Conservation (phyloP, 2,329 filamentous ascomycete genomes). For the Macrophomina phaseolina region DNA sequence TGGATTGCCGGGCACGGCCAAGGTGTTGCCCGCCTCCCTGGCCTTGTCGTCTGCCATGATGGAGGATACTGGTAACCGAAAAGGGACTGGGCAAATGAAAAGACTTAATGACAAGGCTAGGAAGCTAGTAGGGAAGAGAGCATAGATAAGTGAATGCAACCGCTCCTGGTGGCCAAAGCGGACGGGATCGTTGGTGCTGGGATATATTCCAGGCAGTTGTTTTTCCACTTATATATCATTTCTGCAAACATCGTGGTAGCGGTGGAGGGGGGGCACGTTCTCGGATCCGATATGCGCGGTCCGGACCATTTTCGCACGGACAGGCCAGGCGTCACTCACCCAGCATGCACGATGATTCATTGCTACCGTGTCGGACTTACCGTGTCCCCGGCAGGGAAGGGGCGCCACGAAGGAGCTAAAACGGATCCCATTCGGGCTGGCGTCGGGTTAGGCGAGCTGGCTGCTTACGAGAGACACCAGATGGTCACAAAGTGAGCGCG, state of each 20-base stretch:
- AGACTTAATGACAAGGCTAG: neutral
- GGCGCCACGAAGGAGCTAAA: neutral
- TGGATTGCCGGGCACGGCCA: constrained; percentile 11
- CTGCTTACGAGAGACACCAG: constrained; percentile 12
- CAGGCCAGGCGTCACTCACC: neutral
- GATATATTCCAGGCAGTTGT: neutral
- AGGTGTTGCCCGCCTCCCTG: constrained; percentile 1
- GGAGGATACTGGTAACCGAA: neutral
- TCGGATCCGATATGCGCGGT: neutral
- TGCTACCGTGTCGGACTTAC: neutral
- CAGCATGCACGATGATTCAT: constrained; percentile 1
- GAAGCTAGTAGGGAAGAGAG: neutral
- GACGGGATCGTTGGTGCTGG: neutral
- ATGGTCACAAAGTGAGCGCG: neutral
- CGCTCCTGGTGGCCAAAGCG: neutral
- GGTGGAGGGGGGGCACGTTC: too few relatives aligned
- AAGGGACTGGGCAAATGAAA: neutral
- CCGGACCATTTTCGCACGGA: neutral
- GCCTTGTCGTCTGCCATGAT: constrained; percentile 19
- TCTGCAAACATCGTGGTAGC: neutral
- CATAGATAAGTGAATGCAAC: neutral
- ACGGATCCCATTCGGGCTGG: neutral
- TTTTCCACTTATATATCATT: constrained; percentile 1
- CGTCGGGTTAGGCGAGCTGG: neutral
- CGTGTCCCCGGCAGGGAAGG: neutral